Conservation (phyloP, 768 basidiomycete genomes). For the Leccinum uliginosum region DNA sequence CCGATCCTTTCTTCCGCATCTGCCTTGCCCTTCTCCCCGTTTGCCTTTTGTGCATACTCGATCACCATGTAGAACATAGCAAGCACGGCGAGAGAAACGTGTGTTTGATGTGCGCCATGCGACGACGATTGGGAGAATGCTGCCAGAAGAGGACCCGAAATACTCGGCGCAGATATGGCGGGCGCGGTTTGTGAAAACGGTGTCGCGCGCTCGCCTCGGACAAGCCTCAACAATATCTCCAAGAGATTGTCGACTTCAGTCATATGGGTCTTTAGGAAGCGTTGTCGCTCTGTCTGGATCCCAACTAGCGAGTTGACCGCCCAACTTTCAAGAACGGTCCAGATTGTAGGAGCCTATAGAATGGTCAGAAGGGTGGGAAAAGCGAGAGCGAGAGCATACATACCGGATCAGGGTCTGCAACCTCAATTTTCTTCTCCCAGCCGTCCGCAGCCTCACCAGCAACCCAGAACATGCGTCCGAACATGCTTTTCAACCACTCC, state of each 20-base stretch:
- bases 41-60: constrained; percentile 75
- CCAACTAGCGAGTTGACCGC: constrained; percentile 80
- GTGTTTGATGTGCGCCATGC: constrained; percentile 87
- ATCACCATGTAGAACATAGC: constrained; percentile 83
- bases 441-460: constrained; percentile 79
- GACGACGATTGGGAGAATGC: constrained; percentile 73
- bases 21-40: constrained; percentile 58
- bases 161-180: constrained; percentile 54
- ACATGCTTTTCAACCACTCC: constrained; percentile 88
- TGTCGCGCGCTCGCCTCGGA: constrained; percentile 81
- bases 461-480: constrained; percentile 85
- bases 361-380: background rate
- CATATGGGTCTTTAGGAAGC: constrained; percentile 88
- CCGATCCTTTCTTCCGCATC: constrained; percentile 76
- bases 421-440: constrained; percentile 92
- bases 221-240: constrained; percentile 88
- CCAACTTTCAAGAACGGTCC: constrained; percentile 90
- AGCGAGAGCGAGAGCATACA: constrained; percentile 30
- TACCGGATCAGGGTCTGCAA: constrained; percentile 94
- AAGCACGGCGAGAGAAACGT: constrained; percentile 88
- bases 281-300: constrained; percentile 67
- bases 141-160: constrained; percentile 66
- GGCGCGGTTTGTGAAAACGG: constrained; percentile 63
- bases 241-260: constrained; percentile 82
- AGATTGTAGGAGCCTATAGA: constrained; percentile 81